Base-by-base conservation (phyloP, 805 yeast species). In the Lipomyces sp. region DNA sequence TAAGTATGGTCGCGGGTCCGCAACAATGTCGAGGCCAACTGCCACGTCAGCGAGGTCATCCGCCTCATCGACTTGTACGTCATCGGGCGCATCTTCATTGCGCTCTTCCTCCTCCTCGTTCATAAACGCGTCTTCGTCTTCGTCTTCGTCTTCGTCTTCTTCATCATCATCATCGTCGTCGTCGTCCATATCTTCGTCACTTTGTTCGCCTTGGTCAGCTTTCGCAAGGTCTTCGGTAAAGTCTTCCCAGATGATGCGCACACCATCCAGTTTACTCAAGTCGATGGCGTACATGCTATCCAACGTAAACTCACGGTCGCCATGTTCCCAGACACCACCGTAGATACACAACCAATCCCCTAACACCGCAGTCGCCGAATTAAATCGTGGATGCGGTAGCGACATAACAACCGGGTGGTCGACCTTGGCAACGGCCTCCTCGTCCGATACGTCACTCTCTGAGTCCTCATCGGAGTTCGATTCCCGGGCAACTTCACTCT, bases 1-100 rank as follows among this genome's bases (percentile, higher is more conserved):
- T 63, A 94, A 83, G 97, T 97, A 94, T 18, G 99, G 97, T 76
- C 97, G 86, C 56, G 89, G 90, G 77, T 94, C 99, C 57, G 86
- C 87, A 67, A 85, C 89, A 2, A 82, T 86, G 37, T 82, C 88
- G 57, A 82, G 88, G 1, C 76, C 85, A 13, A 82, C 90, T 53
- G 83, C 89, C 54, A 84, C 89, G 53, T 86, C 92, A 54, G 86
- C 90, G n/a, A 84, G 90, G 33, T 85, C 90, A 29, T 84, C 89
- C 8, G 80, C 87, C n/a, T 80, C 88, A 51, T 79, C 84, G 48
- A 78, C 81, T 37, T 75, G 80, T 8, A 77, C 80, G 56, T 74
- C 78, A 54, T 73, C 76, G 69, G 74, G 78, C 29, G 80, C 83
- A 33, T 80, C 84, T 55, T 70, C 71, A 15, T 78, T 80, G 37